These are phyloP conservation scores for Panicum virgatum DNA, from an alignment of 202 grass and related monocot genomes.

Conservation along the genomic window DNA sequence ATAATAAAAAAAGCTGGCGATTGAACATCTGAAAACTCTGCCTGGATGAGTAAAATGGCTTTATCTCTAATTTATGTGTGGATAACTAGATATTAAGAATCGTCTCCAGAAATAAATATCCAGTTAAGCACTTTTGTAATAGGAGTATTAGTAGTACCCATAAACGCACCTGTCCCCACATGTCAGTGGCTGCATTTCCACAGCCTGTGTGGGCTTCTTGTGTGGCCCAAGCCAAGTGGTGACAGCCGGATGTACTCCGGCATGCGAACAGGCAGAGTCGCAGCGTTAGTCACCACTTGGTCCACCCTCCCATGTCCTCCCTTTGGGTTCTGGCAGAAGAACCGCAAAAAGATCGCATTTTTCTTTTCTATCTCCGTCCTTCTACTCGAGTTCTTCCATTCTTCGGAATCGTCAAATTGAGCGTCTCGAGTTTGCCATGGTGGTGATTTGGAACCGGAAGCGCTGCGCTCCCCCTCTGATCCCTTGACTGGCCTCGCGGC, in stretches of 20 bases:
- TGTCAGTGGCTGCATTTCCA: neutral
- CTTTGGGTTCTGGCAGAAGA: constrained; percentile 3
- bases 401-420: constrained; percentile 3
- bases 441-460: constrained; percentile 23
- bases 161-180: neutral
- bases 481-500: constrained; percentile 12
- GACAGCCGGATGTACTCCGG: neutral
- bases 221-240: constrained; percentile 4
- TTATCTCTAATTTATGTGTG: neutral
- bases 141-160: neutral
- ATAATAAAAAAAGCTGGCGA: too few relatives aligned
- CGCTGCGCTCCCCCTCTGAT: neutral
- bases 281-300: constrained; percentile 28
- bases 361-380: neutral
- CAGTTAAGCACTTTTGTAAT: neutral
- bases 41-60: too few relatives aligned
- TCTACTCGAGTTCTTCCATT: neutral
- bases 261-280: neutral
- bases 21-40: neutral
- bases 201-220: neutral
- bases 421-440: constrained; percentile 3
- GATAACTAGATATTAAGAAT: neutral
- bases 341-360: neutral
- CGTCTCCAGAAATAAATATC: neutral
- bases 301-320: neutral